Evolutionary conservation across 2,329 filamentous ascomycete genomes (phyloP), one percentile per base, ranked within the genome.

Genomic region (Neopestalotiopsis clavispora): DNA sequence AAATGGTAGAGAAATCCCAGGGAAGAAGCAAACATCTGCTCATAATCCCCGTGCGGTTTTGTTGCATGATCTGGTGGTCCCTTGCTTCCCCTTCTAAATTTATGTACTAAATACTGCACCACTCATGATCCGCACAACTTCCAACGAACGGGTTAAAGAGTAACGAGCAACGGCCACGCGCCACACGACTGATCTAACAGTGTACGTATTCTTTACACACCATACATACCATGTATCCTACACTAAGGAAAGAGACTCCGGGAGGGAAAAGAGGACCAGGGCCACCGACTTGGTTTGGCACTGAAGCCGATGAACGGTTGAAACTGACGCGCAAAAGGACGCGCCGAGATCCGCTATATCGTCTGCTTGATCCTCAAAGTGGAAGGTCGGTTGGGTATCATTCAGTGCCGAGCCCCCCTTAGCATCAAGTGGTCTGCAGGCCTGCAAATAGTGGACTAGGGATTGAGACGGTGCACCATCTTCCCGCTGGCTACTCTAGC

Each of bases 341-440:
- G 59, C 30, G 32, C 32, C 59, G 59, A 20, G 32, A 62, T 40
- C 59, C 59, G 59, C 59, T 30, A 62, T 20, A 34, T 40, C 30
- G 59, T 30, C 59, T 14, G n/a, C 59, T 34, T 14, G 30, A 20
- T 34, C 30, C 59, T 62, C 17, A 20, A 62, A 62, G 32, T 40
- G 59, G 59, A 62, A 62, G 59, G 59, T 62, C 28, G n/a, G 28
- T 62, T 62, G 59, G 30, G 59, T 40, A 62, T 62, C 59, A 59
- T 38, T 32, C 17, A 40, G 17, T 62, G 59, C 59, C 59, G 30
- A 62, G 59, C 45, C 45, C 30, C 59, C 59, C 59, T 62, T 38
- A 34, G 30, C 59, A 62, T 38, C 42, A 38, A 20, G 28, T 9
- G 59, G 32, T 13, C 59, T 34, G 59, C 32, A 62, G 59, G 45